Evolutionary conservation across 345 rosid genomes (phyloP).

Genomic region (Brassica nigra): DNA sequence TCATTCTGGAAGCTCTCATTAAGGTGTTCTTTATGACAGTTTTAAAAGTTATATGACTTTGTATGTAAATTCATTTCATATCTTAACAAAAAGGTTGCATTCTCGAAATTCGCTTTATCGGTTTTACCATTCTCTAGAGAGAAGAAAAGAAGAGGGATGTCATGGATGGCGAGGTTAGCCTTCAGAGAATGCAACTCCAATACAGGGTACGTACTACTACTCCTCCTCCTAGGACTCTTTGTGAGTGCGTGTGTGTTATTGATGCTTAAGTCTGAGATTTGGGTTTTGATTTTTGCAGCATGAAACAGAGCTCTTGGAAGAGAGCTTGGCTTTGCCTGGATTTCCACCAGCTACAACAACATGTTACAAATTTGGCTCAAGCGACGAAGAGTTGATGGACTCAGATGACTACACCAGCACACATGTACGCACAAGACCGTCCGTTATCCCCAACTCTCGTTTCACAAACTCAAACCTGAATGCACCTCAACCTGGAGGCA

Average conservation of each 20-base stretch:
- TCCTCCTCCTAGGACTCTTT: not conserved
- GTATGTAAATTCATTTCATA: slow-evolving; percentile 25
- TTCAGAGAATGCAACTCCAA: slow-evolving; percentile 87
- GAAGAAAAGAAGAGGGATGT: slow-evolving; percentile 96
- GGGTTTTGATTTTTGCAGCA: slow-evolving; percentile 49
- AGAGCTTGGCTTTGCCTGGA: slow-evolving; percentile 70
- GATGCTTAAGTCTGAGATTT: not conserved
- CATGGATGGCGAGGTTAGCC: slow-evolving; percentile 81
- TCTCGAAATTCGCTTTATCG: not conserved
- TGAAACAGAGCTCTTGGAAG: slow-evolving; percentile 85
- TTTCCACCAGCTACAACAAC: slow-evolving; percentile 49
- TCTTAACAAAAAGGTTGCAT: slow-evolving; percentile 24
- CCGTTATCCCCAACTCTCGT: slow-evolving; percentile 51
- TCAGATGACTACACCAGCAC: slow-evolving; percentile 76
- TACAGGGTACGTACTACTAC: slow-evolving; percentile 60
- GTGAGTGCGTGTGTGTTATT: not conserved
- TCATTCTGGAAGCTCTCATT: slow-evolving; percentile 81
- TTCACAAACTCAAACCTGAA: slow-evolving; percentile 49
- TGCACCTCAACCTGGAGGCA: slow-evolving; percentile 50
- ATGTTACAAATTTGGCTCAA: slow-evolving; percentile 73
- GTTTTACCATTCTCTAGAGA: slow-evolving; percentile 56
- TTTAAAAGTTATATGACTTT: slow-evolving; percentile 26
- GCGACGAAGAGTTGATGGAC: slow-evolving; percentile 86
- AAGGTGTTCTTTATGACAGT: slow-evolving; percentile 59
- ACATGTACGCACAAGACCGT: slow-evolving; percentile 54